Conservation (phyloP, 495 filamentous ascomycete species). For the Daldinia bambusicola region DNA sequence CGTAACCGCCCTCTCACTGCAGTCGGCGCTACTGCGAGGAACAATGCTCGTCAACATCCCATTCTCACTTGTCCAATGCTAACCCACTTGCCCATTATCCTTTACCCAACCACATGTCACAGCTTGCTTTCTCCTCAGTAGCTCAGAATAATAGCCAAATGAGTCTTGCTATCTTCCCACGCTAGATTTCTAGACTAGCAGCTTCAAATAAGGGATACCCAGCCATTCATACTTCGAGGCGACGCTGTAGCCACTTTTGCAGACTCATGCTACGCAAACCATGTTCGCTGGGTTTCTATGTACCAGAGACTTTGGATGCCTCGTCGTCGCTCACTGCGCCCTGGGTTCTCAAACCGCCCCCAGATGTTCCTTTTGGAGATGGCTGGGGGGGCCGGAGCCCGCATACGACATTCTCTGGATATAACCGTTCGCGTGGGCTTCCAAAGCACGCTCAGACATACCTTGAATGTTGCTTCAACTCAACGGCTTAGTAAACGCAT, state of each 20-base stretch:
- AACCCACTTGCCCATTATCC: conserved; percentile 34
- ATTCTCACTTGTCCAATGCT: conserved; percentile 43
- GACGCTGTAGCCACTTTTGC: conserved; percentile 35
- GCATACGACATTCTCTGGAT: conserved; percentile 13
- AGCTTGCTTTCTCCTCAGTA: conserved; percentile 23
- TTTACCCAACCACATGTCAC: conserved; percentile 41
- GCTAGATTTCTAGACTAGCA: conserved; percentile 14
- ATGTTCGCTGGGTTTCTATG: conserved; percentile 13
- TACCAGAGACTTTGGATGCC: conserved; percentile 20
- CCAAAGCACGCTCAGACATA: background rate
- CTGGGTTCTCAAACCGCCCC: conserved; percentile 39
- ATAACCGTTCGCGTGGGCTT: conserved; percentile 27
- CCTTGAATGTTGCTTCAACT: conserved; percentile 10
- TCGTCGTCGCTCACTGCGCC: conserved; percentile 30
- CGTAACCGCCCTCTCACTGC: conserved; percentile 38
- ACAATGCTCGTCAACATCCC: conserved; percentile 46
- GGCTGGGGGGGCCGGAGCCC: conserved; percentile 24
- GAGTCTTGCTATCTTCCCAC: conserved; percentile 19
- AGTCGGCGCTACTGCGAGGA: conserved; percentile 49
- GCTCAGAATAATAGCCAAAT: conserved; percentile 37
- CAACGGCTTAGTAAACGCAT: conserved; percentile 19
- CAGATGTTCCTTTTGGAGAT: conserved; percentile 26
- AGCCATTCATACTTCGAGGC: conserved; percentile 32
- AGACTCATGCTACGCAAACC: conserved; percentile 31
- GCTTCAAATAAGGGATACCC: conserved; percentile 19